Evolutionary conservation across 331 rosid genomes (phyloP).

Genomic region (Ulmus americana): DNA sequence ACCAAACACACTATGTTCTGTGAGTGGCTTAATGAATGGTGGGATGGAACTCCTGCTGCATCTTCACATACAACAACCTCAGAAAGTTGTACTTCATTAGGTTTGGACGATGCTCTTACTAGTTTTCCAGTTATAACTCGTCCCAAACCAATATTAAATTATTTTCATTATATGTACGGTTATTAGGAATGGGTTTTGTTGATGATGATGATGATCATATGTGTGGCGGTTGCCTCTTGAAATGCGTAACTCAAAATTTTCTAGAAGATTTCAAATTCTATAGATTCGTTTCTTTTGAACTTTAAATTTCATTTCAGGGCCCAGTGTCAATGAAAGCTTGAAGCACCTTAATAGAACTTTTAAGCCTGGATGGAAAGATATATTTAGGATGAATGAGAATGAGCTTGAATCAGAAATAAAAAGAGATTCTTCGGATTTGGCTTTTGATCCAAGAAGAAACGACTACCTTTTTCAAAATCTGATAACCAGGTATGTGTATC

Average conservation of each 20-base stretch:
- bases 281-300: neutral
- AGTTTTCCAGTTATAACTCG: neutral
- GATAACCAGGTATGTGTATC: slow-evolving; percentile 39
- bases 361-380: slow-evolving; percentile 56
- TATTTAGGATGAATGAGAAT: slow-evolving; percentile 50
- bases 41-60: slow-evolving; percentile 37
- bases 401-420: slow-evolving; percentile 51
- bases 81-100: slow-evolving; percentile 28
- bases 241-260: neutral
- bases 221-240: neutral
- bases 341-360: slow-evolving; percentile 29
- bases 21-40: slow-evolving; percentile 57
- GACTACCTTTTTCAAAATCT: slow-evolving; percentile 48
- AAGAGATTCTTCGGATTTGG: slow-evolving; percentile 39
- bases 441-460: slow-evolving; percentile 54
- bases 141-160: neutral
- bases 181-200: too few relatives aligned
- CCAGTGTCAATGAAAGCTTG: slow-evolving; percentile 28
- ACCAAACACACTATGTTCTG: slow-evolving; percentile 51
- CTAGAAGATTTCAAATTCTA: slow-evolving; percentile 9
- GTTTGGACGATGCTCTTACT: slow-evolving; percentile 26
- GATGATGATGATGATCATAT: too few relatives aligned
- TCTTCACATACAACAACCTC: slow-evolving; percentile 19
- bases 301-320: slow-evolving; percentile 21
- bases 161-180: neutral